Evolutionary conservation across 2,329 filamentous ascomycete species (phyloP), one percentile per base, ranked within the genome.

Genomic region (Orbilia brochopaga): DNA sequence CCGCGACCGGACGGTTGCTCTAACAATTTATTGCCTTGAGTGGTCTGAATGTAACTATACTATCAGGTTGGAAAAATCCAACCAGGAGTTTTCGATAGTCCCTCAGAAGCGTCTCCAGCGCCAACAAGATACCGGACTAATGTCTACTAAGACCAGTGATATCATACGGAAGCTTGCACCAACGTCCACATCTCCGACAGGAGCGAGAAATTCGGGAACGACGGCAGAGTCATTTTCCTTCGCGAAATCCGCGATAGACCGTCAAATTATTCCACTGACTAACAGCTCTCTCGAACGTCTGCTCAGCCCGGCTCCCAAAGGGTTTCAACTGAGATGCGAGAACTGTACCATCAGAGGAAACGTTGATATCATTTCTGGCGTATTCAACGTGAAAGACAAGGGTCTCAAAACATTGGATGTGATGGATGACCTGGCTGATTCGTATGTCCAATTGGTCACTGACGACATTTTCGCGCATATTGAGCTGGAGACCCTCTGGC

Each of bases 381-480:
- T 21, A 4, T 21, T 62, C 48, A 21, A 51, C 17, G 15, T 51
- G 2, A 15, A 15, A 46, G 24, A 27, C n/a, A 50, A 46, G 30
- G 35, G 7, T 1, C 40, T 52, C 2, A 15, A 50, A 17, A 42
- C 30, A 3, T 15, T 52, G 5, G 30, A 42, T 6, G n/a, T 27
- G 27, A 1, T 54, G 15, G 50, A 53, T 21, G 24, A 55, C n/a
- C 48, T 62, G 2, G 15, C 17, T 10, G 59, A 23, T n/a, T 54
- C 59, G 5, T 62, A 23, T 15, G 21, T 54, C 24, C 3, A 55
- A 15, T 10, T 62, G 17, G 40, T 55, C 13, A 17, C 59, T 1
- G 54, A 62, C 23, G 37, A 62, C 24, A 15, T 62, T 7, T 62
- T 62, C n/a, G 59, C 59, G 3, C 59, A 54, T 48, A 46, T 62